Evolutionary conservation across 2,329 filamentous ascomycete species (phyloP), one percentile per base, ranked within the genome.

Genomic region (Hypoxylon sp.): DNA sequence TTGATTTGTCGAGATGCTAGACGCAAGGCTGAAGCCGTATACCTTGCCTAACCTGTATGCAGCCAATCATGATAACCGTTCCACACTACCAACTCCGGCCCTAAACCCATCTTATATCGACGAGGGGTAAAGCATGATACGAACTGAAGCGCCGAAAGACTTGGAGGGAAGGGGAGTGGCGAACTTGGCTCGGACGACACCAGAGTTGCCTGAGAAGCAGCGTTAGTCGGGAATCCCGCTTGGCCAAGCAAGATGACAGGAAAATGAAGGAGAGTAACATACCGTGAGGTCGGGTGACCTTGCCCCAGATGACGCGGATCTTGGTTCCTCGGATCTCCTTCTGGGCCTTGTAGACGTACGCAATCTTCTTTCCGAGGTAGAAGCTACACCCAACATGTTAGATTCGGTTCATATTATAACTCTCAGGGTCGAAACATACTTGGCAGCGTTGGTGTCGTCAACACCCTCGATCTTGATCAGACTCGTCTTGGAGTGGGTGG

Each of bases 401-500:
- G 59, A 60, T 36, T 36, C 32, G 19, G 45, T 15, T 25, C 29
- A 42, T 36, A 15, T 38, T 40, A 16, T 36, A 4, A 7, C 7
- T 11, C 17, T 45, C 19, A 15, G 34, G 19, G 17, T 8, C 25
- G 42, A 21, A 59, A 81, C 84, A 66, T 88, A 92, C 86, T 87
- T 90, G 78, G 94, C 93, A 74, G 88, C 90, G 71, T 90, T 82
- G 72, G 89, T 86, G 83, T 90, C 85, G 71, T 96, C 91, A 71
- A 97, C 94, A 77, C 93, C 93, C 85, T 99, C 93, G 73, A 99
- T 96, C 87, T 97, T 94, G 81, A 99, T 89, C 79, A 97, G 84
- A 75, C 90, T 90, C 70, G 90, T 95, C 80, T 88, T 87, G 69
- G 93, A 88, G 83, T 89, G 91, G 75, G 87, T 91, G 80, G 84